phyloP scores from a whole-genome alignment of 441 rosid species.

The Euphorbia corollata region DNA sequence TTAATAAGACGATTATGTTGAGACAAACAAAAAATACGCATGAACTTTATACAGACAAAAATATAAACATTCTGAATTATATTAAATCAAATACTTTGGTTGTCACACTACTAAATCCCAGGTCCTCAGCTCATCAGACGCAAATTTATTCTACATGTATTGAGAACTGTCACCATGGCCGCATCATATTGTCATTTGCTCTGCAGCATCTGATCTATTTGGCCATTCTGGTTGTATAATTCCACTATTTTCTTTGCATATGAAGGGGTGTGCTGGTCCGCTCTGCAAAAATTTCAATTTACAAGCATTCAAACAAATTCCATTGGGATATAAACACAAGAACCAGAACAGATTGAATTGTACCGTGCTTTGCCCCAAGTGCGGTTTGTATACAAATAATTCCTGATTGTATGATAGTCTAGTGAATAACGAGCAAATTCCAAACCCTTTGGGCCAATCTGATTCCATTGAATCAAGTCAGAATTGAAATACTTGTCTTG shows the following conservation, averaged over 20 bases:
- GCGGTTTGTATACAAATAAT: constrained; percentile 67
- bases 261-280: constrained; percentile 65
- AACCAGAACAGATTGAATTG: not conserved
- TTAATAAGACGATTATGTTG: not conserved
- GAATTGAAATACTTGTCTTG: constrained; percentile 3
- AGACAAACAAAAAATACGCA: not conserved
- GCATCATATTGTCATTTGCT: constrained; percentile 30
- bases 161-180: constrained; percentile 16
- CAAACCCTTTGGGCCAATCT: constrained; percentile 93
- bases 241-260: constrained; percentile 78
- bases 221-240: constrained; percentile 67
- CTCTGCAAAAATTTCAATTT: constrained; percentile 42
- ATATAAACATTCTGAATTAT: not conserved
- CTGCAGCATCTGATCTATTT: constrained; percentile 64
- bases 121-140: not conserved
- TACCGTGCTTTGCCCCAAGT: constrained; percentile 86
- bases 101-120: not conserved
- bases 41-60: not conserved
- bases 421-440: constrained; percentile 94
- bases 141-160: not conserved
- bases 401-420: constrained; percentile 92
- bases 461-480: constrained; percentile 23
- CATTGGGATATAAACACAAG: not conserved
- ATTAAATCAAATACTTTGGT: not conserved
- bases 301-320: constrained; percentile 8